A percentile compares a stretch with the other conserved stretches of the same genome.
These are phyloP conservation scores for Lasiosphaeriaceae sp. DNA, from an alignment of 495 filamentous ascomycete species.

Conservation along the genomic window DNA sequence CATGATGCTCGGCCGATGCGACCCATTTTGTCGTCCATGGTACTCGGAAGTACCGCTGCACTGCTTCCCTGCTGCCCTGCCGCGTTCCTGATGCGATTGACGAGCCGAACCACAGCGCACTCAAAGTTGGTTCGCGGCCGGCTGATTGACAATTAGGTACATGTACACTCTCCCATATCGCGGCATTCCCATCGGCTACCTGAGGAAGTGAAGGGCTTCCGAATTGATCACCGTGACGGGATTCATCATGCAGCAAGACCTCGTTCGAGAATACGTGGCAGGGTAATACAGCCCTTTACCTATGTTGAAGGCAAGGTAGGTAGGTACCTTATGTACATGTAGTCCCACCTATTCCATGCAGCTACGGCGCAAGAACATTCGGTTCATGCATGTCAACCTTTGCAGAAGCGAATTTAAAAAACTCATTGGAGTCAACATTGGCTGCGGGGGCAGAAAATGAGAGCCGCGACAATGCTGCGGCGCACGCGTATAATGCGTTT, in stretches of 20 bases:
- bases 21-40: slow-evolving; percentile 22
- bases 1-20: slow-evolving; percentile 26
- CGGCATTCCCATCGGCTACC: background rate
- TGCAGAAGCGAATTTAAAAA: background rate
- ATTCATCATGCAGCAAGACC: background rate
- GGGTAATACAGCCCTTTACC: too few species aligned
- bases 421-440: background rate
- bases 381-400: slow-evolving; percentile 15
- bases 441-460: too few species aligned
- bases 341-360: too few species aligned
- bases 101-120: slow-evolving; percentile 21
- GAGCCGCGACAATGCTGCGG: too few species aligned
- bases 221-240: background rate
- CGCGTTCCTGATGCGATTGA: background rate
- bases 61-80: slow-evolving; percentile 3
- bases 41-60: slow-evolving; percentile 7
- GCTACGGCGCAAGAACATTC: background rate
- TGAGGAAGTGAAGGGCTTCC: background rate
- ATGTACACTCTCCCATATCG: background rate
- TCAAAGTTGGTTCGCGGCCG: slow-evolving; percentile 17
- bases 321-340: too few species aligned
- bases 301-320: too few species aligned
- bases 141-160: slow-evolving; percentile 8
- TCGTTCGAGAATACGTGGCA: slow-evolving; percentile 11
- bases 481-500: too few species aligned